Percentiles rank a stretch among this genome's conserved stretches.
These are phyloP conservation scores for Blastobotrys ciferrii DNA, from an alignment of 1,139 yeast species.

Conservation along the genomic window DNA sequence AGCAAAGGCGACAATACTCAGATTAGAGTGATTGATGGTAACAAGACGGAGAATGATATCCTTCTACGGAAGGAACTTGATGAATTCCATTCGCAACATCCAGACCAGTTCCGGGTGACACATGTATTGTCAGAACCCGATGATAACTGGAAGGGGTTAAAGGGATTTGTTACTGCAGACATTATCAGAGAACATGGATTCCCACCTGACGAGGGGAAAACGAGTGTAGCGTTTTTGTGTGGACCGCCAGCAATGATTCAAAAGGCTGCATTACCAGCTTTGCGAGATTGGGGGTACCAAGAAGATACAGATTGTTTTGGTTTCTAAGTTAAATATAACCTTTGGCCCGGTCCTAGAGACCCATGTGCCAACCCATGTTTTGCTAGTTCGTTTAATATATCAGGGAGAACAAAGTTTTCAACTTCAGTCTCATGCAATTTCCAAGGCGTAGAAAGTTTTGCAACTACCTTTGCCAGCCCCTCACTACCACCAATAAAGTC, in stretches of 20 bases:
- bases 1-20: background rate
- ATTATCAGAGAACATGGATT: conserved; percentile 1
- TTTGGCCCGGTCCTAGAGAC: conserved; percentile 15
- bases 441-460: conserved; percentile 12
- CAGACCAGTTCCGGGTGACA: background rate
- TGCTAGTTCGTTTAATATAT: conserved; percentile 11
- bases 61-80: conserved; percentile 1
- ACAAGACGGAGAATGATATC: conserved; percentile 2
- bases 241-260: conserved; percentile 4
- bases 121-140: conserved; percentile 1
- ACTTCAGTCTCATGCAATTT: conserved; percentile 2
- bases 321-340: conserved; percentile 11
- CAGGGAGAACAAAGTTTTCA: background rate
- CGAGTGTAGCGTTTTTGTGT: background rate
- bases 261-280: conserved; percentile 1
- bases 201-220: conserved; percentile 1
- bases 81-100: background rate
- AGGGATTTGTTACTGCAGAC: conserved; percentile 1
- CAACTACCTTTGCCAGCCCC: conserved; percentile 5
- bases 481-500: background rate
- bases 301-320: conserved; percentile 4
- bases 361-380: conserved; percentile 11
- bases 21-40: conserved; percentile 1
- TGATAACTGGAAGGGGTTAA: background rate
- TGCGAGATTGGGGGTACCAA: conserved; percentile 2